Base-by-base conservation (phyloP, 495 filamentous ascomycete species). In the Xanthoparmelia taractica region DNA sequence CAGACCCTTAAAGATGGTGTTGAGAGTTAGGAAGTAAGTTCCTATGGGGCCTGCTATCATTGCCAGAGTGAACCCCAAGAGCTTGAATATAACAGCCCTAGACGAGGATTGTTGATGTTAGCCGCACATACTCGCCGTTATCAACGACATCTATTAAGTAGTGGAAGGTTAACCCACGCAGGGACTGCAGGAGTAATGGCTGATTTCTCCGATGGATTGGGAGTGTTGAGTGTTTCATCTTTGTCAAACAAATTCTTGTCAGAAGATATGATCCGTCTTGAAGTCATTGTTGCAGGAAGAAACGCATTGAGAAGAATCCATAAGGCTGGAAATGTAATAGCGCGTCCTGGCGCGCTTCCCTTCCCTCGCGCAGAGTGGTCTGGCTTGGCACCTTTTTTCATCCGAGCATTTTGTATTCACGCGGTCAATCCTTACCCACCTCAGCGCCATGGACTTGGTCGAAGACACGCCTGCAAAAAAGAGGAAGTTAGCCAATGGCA, bases 41-140 rank as follows among this genome's bases (percentile, higher is more conserved):
- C 87, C 87, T 64, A 98, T 86, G 34, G 94, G 94, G 38, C 85
- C 76, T 6, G 84, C 80, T 50, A 96, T 81, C 94, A 98, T 97
- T 66, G 90, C 94, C 18, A 90, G 78, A 10, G 92, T 94, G 75
- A 97, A 97, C 60, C 82, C 85, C 11, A 97, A 79, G 11, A 99
- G 82, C 75, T 97, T 97, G 63, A 85, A 76, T 60, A 99, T 95
- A 58, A 97, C 91, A 70, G 86, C 77, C 43, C 94, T 98, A 64
- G 54, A 48, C 10, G 8, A 36, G 23, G 11, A 23, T 36, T 5
- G 57, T 5, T 48, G 71, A 61, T 73, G 70, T 57, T 63, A 65
- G 38, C 50, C 43, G 15, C 25, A 27, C 25, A 29, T 29, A 27
- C 4, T 50, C 25, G 25, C 27, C 12, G 25, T 29, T 29, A 0